Base-by-base conservation (phyloP, 371 early-diverging fungal genomes). In the Mortierella sp. region DNA sequence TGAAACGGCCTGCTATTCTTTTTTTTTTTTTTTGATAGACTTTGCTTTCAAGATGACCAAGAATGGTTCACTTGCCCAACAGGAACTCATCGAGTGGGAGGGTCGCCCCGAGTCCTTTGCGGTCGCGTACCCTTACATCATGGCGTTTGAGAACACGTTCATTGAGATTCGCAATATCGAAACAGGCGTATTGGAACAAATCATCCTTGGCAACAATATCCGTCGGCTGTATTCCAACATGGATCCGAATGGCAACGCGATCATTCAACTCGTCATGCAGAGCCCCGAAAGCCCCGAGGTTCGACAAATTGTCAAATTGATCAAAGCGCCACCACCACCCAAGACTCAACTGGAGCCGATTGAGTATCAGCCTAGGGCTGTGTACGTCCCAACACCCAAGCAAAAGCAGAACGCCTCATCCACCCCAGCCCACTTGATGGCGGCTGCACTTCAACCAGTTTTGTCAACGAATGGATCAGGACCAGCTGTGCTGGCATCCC, bases 91-190 rank as follows among this genome's bases (percentile, higher is more conserved):
- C 21, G 74, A 74, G 27, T 74, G 74, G 74, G 74, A 74, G 23
- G 74, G 74, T 26, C 60, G 64, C 19, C 74, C 74, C 14, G 64
- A 68, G 48, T 74, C 74, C 9, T 74, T 74, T 59, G 74, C 74
- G 14, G 39, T 74, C 27, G 52, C 64, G 3, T 68, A 68, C 50
- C 96, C 96, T 16, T 96, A 93, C 70, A 84, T 97, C 19, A 78
- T 96, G 69, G 98, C 94, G 0, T 95, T 94, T 69, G 95, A 95
- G 50, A 73, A 88, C 16, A 82, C 84, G 39, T 93, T 97, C 73
- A 90, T 96, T 61, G 96, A 96, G 81, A 82, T 97, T 34, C 89
- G 95, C 26, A 85, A 95, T 74, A 90, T 94, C 19, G 90, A 92
- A 57, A 91, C 93, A 54, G 86, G 90, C 12, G 79, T 80, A 30